Evolutionary conservation across 2,329 filamentous ascomycete genomes (phyloP).

Genomic region (Colletotrichum karsti): DNA sequence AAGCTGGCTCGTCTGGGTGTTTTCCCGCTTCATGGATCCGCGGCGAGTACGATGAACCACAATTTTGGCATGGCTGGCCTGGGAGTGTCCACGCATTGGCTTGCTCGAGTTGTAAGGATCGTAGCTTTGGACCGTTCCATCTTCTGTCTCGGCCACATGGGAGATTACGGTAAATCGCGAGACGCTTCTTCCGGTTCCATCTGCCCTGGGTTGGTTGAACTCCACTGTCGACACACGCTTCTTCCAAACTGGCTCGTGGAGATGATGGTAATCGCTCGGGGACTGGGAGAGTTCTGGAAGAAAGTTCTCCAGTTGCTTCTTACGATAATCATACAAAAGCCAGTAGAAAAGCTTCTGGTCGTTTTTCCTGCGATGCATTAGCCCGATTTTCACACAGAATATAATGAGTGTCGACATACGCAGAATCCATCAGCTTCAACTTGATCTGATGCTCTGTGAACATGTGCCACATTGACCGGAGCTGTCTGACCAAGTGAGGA

Average conservation of each 20-base stretch:
- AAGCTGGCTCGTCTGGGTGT: conserved; percentile 44
- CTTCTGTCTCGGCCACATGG: conserved; percentile 62
- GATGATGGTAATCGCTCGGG: conserved; percentile 89
- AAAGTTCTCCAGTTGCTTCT: conserved; percentile 89
- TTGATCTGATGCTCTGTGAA: conserved; percentile 78
- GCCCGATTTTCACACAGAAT: neutral
- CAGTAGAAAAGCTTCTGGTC: conserved; percentile 95
- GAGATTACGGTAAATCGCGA: conserved; percentile 74
- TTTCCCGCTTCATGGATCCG: conserved; percentile 32
- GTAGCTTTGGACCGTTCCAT: conserved; percentile 71
- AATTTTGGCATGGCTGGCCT: conserved; percentile 71
- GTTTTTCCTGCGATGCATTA: conserved; percentile 68
- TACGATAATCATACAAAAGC: conserved; percentile 81
- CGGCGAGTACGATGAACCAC: conserved; percentile 66
- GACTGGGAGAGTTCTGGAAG: conserved; percentile 83
- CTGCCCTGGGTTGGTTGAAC: conserved; percentile 57
- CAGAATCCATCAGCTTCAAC: conserved; percentile 62
- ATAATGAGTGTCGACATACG: conserved; percentile 3
- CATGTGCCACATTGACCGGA: conserved; percentile 92
- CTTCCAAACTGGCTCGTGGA: conserved; percentile 65
- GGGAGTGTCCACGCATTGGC: conserved; percentile 48
- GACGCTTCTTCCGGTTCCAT: conserved; percentile 60
- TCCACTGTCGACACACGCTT: conserved; percentile 70
- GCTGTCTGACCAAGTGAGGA: conserved; percentile 81
- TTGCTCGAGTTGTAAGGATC: conserved; percentile 83